Percentiles rank a stretch among this genome's conserved stretches.
phyloP scores from a whole-genome alignment of 148 eudicot genomes.

The Nepenthes gracilis region DNA sequence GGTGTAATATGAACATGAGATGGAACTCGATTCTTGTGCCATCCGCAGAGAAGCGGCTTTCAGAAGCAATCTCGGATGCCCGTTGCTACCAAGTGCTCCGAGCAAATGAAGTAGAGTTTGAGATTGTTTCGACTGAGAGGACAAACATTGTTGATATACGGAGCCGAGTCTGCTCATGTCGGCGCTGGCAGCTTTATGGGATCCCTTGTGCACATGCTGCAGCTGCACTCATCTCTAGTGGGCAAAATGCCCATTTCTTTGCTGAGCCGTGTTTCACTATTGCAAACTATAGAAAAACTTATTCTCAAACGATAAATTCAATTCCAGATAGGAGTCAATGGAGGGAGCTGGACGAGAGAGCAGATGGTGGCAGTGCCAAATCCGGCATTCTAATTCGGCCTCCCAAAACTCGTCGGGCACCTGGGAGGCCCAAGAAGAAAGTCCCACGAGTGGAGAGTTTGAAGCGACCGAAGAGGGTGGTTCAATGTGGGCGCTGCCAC shows the following conservation, averaged over 20 bases:
- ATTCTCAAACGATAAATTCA: slow-evolving; percentile 62
- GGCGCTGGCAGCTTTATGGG: slow-evolving; percentile 92
- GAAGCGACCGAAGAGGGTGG: slow-evolving; percentile 82
- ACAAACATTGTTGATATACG: slow-evolving; percentile 92
- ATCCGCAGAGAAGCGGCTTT: slow-evolving; percentile 72
- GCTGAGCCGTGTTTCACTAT: slow-evolving; percentile 90
- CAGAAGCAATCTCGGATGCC: slow-evolving; percentile 83
- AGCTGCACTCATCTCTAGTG: slow-evolving; percentile 92
- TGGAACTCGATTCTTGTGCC: slow-evolving; percentile 78
- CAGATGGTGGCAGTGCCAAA: slow-evolving; percentile 47
- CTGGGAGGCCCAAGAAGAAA: slow-evolving; percentile 98
- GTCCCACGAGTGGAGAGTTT: slow-evolving; percentile 81
- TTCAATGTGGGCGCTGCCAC: slow-evolving; percentile 95
- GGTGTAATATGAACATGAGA: slow-evolving; percentile 44
- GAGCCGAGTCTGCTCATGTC: slow-evolving; percentile 73
- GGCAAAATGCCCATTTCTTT: slow-evolving; percentile 70
- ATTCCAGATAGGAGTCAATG: slow-evolving; percentile 70
- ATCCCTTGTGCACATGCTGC: slow-evolving; percentile 96
- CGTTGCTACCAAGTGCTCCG: slow-evolving; percentile 90
- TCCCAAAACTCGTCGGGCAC: slow-evolving; percentile 87
- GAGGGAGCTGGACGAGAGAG: slow-evolving; percentile 48
- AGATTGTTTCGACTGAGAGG: slow-evolving; percentile 90
- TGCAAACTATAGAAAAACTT: slow-evolving; percentile 68
- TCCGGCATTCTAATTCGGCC: slow-evolving; percentile 55
- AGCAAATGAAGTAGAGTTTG: slow-evolving; percentile 96